Base-by-base conservation (phyloP, 2,329 filamentous ascomycete genomes). In the Emergomyces pasteurianus region DNA sequence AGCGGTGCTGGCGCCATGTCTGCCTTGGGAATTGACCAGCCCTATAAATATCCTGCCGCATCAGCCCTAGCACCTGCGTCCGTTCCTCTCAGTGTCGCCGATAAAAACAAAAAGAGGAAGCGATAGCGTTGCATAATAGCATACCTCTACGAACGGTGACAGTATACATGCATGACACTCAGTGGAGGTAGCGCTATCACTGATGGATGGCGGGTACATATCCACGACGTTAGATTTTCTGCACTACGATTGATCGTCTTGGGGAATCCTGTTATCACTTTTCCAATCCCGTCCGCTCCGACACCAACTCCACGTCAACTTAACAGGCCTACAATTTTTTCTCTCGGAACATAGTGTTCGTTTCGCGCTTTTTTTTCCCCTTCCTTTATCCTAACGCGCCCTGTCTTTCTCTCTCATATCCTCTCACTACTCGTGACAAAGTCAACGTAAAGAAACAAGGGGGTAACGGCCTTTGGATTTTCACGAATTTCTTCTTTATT, bases 61-160 rank as follows among this genome's bases (percentile, higher is more conserved):
- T 65, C 72, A 52, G 64, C 72, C 28, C 58, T 71, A 36, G 64
- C 70, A 26, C 68, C 70, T 28, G 67, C 71, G 14, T 73, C 49
- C 9, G 47, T 49, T 23, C 18, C 58, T 26, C 16, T 31, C 16
- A 53, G 36, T 36, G 49, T 53, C 26, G 34, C 74, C 49, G 83
- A 86, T 65, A 86, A 86, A 77, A 83, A 78, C 71, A 87, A 87
- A 80, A 88, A 88, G 77, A 81, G 85, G 70, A 88, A 88, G 79
- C 79, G 84, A 70, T 86, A 75, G 66, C 26, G 36, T 8, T 16
- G 14, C 8, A 49, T 26, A 54, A 38, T 21, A 5, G 10, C 18
- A 21, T 21, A n/a, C 10, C 34, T 21, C 52, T 54, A n/a, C 36
- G 38, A n/a, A 10, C 38, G 23, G 40, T 57, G 40, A n/a, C 34